A percentile compares a stretch with the other conserved stretches of the same genome.
Evolutionary conservation across 106 monocot species (phyloP).

Genomic region (Acorus gramineus): DNA sequence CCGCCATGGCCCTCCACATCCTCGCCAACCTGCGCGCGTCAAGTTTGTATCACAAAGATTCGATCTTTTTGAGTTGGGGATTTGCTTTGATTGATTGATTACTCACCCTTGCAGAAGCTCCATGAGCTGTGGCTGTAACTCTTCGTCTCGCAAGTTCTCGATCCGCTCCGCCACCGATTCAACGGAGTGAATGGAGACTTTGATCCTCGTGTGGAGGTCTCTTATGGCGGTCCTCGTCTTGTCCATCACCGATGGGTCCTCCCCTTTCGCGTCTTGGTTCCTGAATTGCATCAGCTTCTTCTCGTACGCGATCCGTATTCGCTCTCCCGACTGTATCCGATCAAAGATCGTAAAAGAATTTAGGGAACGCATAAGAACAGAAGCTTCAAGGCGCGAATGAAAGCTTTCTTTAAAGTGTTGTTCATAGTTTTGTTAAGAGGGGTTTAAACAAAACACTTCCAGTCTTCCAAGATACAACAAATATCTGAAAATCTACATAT

Average conservation of each 20-base stretch:
- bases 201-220: constrained; percentile 50
- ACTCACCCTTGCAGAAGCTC: constrained; percentile 73
- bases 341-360: too few species aligned
- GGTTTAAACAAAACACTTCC: neutral
- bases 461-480: neutral
- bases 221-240: constrained; percentile 57
- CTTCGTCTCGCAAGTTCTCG: constrained; percentile 56
- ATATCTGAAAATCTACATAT: too few species aligned
- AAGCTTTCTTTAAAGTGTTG: too few species aligned
- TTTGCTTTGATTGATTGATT: neutral
- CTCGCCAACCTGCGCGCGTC: constrained; percentile 34
- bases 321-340: constrained; percentile 51
- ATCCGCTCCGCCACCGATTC: constrained; percentile 61
- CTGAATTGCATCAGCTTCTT: constrained; percentile 64
- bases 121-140: constrained; percentile 54
- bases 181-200: constrained; percentile 52
- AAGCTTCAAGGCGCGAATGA: too few species aligned
- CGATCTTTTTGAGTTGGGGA: too few species aligned
- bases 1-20: constrained; percentile 78
- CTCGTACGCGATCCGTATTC: constrained; percentile 55
- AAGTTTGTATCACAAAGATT: neutral
- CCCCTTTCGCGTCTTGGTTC: constrained; percentile 61
- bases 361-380: too few species aligned
- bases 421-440: too few species aligned
- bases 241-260: constrained; percentile 59